Evolutionary conservation across 2,329 filamentous ascomycete genomes (phyloP), one percentile per base, ranked within the genome.

Genomic region (Fusarium beomiforme): DNA sequence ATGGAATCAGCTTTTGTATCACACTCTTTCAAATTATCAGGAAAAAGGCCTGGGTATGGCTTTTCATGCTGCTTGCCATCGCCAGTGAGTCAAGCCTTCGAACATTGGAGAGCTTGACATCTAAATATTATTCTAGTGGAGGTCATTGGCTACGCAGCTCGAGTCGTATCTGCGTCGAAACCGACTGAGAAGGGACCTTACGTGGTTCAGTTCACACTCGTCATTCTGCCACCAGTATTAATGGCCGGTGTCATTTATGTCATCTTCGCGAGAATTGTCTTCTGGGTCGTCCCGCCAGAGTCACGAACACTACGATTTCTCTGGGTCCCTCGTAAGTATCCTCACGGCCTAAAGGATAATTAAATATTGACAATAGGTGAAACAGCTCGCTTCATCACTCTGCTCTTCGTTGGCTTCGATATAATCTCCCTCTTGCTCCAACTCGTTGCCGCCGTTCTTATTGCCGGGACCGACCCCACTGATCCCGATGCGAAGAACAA

Each of bases 331-430:
- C 63, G 73, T 75, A 37, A 56, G 72, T 37, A 6, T 8, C 16
- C 3, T 10, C 6, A 6, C 5, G 3, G 3, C 3, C 3, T 16
- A 1, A 55, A 11, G 14, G 3, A 19, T 6, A 11, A 3, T 14
- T 2, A 2, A 1, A 8, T 5, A 6, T 23, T n/a, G 24, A 42
- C 1, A 9, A 1, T 10, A 3, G 13, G 2, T 2, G 3, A 16
- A 7, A 1, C 3, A 29, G 72, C 72, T 14, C 68, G 73, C 4
- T 75, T 71, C 4, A 71, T 75, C 14, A 83, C 82, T 1, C 79
- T 76, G 6, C 78, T 83, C n/a, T 84, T 83, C 39, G 82, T 83
- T 14, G 78, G 78, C 12, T 83, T 78, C 54, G 81, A 83, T 54
- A 64, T 83, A 13, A 37, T 83, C 21, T 77, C 82, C 1, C 77